Conservation (phyloP, 108 stramenopile species). For the Cyclotella baltica region DNA sequence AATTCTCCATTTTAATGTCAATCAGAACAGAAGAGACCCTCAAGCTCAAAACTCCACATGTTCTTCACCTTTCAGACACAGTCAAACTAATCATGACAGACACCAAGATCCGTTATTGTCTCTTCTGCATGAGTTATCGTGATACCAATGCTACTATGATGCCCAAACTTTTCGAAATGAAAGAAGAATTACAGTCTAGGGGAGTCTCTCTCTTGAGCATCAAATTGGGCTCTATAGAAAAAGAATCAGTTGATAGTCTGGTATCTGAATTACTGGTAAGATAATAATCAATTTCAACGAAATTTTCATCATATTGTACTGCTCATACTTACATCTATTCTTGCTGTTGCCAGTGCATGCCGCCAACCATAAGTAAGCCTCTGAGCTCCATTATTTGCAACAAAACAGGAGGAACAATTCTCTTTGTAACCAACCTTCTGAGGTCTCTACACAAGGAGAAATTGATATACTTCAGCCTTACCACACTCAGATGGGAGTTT, state of each 20-base stretch:
- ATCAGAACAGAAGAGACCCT: too few species aligned
- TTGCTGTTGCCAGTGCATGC: neutral
- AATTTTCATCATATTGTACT: neutral
- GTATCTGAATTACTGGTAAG: constrained; percentile 29
- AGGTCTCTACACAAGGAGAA: constrained; percentile 22
- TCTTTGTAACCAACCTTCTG: constrained; percentile 24
- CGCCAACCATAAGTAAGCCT: constrained; percentile 11
- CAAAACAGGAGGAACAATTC: constrained; percentile 32
- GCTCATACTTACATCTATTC: too few species aligned
- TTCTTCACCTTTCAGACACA: constrained; percentile 8
- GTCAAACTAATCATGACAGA: constrained; percentile 15
- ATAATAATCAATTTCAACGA: too few species aligned
- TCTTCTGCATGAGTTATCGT: constrained; percentile 30
- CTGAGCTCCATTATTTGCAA: constrained; percentile 16
- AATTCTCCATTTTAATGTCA: neutral
- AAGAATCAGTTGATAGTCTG: constrained; percentile 13
- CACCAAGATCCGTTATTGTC: constrained; percentile 16
- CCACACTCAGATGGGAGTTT: constrained; percentile 21
- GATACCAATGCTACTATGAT: constrained; percentile 13
- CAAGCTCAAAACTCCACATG: too few species aligned
- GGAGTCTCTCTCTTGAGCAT: neutral
- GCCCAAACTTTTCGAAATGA: constrained; percentile 8
- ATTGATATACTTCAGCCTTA: constrained; percentile 11
- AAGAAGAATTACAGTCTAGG: constrained; percentile 13
- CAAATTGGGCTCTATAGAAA: constrained; percentile 14